Evolutionary conservation across 2,329 filamentous ascomycete species (phyloP).

Genomic region (Paramyrothecium roridum): DNA sequence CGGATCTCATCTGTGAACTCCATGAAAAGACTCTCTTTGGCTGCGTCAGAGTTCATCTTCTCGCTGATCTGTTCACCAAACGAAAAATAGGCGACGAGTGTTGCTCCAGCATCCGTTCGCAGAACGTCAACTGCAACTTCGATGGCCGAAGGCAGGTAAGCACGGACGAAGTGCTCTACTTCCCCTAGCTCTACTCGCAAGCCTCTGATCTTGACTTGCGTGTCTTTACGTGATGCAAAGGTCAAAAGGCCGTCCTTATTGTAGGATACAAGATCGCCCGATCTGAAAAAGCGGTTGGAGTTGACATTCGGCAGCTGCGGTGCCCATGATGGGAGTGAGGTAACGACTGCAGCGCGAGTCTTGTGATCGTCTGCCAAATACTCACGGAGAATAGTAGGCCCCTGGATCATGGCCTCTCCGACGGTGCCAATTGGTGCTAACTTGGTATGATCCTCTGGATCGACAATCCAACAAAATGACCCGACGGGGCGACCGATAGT

Average conservation of each 20-base stretch:
- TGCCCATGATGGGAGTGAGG: background rate
- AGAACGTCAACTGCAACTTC: background rate
- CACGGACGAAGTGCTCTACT: conserved; percentile 8
- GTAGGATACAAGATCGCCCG: conserved; percentile 12
- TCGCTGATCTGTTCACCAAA: background rate
- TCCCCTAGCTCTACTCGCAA: conserved; percentile 14
- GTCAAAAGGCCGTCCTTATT: conserved; percentile 11
- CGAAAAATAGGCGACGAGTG: conserved; percentile 1
- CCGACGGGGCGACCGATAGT: conserved; percentile 4
- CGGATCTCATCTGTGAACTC: background rate
- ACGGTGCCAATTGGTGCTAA: conserved; percentile 7
- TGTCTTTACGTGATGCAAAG: conserved; percentile 5
- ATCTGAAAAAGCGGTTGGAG: conserved; percentile 8
- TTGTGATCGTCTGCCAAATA: conserved; percentile 3
- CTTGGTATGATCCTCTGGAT: background rate
- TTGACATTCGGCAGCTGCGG: background rate
- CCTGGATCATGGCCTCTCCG: conserved; percentile 10
- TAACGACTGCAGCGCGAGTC: background rate
- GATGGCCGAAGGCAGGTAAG: background rate
- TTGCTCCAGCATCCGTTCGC: background rate
- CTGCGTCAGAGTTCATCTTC: background rate
- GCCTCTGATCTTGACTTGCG: conserved; percentile 15
- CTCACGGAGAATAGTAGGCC: conserved; percentile 7
- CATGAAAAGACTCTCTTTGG: background rate
- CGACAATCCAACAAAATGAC: conserved; percentile 3